Evolutionary conservation across 2,329 filamentous ascomycete genomes (phyloP).

Genomic region (Endoconidiophora polonica): DNA sequence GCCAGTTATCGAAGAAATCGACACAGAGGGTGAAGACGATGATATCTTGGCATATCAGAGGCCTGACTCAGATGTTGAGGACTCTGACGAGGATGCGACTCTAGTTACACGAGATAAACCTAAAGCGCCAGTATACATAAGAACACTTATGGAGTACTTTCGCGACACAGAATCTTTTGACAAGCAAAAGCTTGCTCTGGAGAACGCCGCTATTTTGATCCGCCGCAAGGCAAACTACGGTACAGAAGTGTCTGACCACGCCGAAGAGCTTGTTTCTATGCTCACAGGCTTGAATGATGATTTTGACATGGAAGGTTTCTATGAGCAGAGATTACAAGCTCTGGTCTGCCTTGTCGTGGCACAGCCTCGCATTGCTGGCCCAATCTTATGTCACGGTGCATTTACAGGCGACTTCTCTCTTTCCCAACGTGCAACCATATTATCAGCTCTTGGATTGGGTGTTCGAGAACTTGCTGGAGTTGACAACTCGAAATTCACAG

Average conservation of each 20-base stretch:
- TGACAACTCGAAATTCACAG: constrained; percentile 37
- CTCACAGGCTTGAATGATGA: constrained; percentile 73
- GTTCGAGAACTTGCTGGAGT: constrained; percentile 74
- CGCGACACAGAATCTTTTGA: constrained; percentile 73
- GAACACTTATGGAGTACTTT: constrained; percentile 64
- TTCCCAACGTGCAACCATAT: constrained; percentile 62
- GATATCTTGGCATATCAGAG: constrained; percentile 67
- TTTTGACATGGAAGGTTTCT: constrained; percentile 64
- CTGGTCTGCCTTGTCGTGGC: constrained; percentile 70
- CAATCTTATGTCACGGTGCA: constrained; percentile 69
- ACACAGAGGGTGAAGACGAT: constrained; percentile 42
- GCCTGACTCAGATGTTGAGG: constrained; percentile 72
- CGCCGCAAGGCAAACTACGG: constrained; percentile 79
- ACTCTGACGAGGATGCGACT: constrained; percentile 86
- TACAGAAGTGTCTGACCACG: constrained; percentile 70
- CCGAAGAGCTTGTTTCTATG: constrained; percentile 60
- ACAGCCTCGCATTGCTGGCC: constrained; percentile 60
- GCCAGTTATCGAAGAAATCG: constrained; percentile 49
- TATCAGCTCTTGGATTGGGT: constrained; percentile 66
- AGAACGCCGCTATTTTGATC: constrained; percentile 63
- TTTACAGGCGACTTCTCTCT: constrained; percentile 88
- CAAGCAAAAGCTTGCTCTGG: constrained; percentile 61
- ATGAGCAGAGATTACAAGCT: constrained; percentile 56
- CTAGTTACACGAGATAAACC: constrained; percentile 70
- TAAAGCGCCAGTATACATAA: constrained; percentile 74